phyloP scores from a whole-genome alignment of 2,329 filamentous ascomycete species.

The Clonostachys byssicola region DNA sequence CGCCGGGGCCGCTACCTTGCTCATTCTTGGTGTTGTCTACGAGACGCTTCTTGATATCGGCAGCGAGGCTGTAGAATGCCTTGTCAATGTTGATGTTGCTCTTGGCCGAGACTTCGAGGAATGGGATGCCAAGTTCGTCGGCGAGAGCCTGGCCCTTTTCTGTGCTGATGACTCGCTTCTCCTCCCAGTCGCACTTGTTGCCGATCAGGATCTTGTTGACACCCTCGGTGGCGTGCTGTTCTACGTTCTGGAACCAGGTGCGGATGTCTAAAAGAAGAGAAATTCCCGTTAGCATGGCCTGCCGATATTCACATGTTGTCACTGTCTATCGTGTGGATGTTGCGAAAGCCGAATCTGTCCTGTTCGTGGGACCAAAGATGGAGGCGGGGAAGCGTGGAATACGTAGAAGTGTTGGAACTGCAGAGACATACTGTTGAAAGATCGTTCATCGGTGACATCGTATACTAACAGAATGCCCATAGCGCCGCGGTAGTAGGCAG shows the following conservation, averaged over 20 bases:
- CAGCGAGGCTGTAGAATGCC: constrained; percentile 91
- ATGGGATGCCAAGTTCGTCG: constrained; percentile 93
- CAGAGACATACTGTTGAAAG: constrained; percentile 76
- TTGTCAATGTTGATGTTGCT: constrained; percentile 99
- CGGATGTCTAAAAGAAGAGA: constrained; percentile 70
- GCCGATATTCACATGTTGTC: background rate
- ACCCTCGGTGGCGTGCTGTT: constrained; percentile 96
- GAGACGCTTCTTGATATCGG: constrained; percentile 97
- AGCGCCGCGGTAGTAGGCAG: constrained; percentile 95
- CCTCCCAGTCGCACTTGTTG: constrained; percentile 99
- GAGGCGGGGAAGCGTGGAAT: background rate
- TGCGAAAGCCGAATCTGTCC: too few relatives aligned
- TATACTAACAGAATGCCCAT: constrained; percentile 98
- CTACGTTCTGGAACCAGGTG: constrained; percentile 99
- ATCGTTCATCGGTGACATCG: constrained; percentile 95
- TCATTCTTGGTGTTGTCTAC: constrained; percentile 87
- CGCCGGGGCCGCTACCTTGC: constrained; percentile 50
- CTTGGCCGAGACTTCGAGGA: constrained; percentile 98
- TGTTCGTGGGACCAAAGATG: too few relatives aligned
- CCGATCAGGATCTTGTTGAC: constrained; percentile 99
- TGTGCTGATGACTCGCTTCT: constrained; percentile 91
- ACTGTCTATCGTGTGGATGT: too few relatives aligned
- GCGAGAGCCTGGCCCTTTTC: constrained; percentile 91
- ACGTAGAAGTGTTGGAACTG: background rate
- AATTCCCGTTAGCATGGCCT: constrained; percentile 7